Evolutionary conservation across 495 filamentous ascomycete genomes (phyloP), one percentile per base, ranked within the genome.

Genomic region (Rhypophila decipiens): DNA sequence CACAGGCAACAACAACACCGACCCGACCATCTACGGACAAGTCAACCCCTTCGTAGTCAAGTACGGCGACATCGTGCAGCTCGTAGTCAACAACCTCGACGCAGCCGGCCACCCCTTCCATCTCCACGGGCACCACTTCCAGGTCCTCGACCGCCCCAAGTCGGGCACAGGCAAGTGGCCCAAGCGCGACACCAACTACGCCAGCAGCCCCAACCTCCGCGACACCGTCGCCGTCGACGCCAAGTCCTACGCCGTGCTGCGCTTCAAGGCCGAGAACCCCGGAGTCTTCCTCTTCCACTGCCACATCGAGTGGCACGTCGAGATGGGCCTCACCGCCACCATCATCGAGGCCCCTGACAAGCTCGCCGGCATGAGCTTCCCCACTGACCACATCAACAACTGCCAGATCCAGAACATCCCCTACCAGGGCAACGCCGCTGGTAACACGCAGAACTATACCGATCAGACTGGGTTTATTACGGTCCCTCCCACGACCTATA

Each of bases 241-340:
- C 5, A 64, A 74, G 27, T 78, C 76, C 18, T 71, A 78, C 56
- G 72, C 72, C 10, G 78, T 84, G 4, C 59, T 85, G 24, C 72
- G 80, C 29, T 83, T 83, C 53, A 61, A 58, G 15, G 79, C 79
- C 1, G 56, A 75, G 46, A 94, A 95, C 59, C 84, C 88, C 15
- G 89, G 85, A 43, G 75, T 89, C 29, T 90, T 82, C 77, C 64
- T 90, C 19, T 86, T 90, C 61, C 87, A 93, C 60, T 90, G 87
- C 66, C 85, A 88, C 63, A 74, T 88, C 22, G 85, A 88, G 69
- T 90, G 85, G 84, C 87, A 90, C 57, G 75, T 88, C 35, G 80
- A 76, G 50, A 79, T 78, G 56, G 87, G 87, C 19, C 72, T 93
- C 18, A 78, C 78, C 1, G 83, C 79, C 13, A 85, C 78, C 8